phyloP scores from a whole-genome alignment of 768 basidiomycete species.

The Mycena alexandri region DNA sequence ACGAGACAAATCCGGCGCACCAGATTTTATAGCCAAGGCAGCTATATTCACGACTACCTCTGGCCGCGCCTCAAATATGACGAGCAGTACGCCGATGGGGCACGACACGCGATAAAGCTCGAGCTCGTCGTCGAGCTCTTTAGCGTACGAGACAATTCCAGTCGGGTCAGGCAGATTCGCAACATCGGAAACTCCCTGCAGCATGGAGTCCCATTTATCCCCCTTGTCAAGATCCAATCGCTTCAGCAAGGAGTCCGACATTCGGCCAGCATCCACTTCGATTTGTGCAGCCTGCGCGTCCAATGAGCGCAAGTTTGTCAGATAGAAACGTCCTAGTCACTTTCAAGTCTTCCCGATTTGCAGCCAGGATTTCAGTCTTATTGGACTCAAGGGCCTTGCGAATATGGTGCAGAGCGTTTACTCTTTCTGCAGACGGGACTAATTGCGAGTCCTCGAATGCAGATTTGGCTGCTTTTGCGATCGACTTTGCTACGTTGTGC shows the following conservation, averaged over 20 bases:
- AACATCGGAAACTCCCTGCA: constrained; percentile 91
- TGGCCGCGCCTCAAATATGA: constrained; percentile 97
- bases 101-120: constrained; percentile 95
- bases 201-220: constrained; percentile 96
- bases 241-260: constrained; percentile 87
- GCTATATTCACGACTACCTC: constrained; percentile 99
- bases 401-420: constrained; percentile 80
- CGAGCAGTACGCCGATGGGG: constrained; percentile 94
- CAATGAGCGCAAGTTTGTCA: background rate
- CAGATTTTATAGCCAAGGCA: constrained; percentile 95
- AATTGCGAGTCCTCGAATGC: constrained; percentile 93
- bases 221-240: constrained; percentile 83
- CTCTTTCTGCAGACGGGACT: constrained; percentile 73
- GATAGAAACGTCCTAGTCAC: constrained; percentile 52
- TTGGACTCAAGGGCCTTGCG: constrained; percentile 71
- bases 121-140: constrained; percentile 87
- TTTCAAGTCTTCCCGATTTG: constrained; percentile 86
- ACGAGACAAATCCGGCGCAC: constrained; percentile 55
- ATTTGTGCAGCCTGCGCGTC: constrained; percentile 73
- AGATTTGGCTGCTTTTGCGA: constrained; percentile 82
- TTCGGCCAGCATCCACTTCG: constrained; percentile 86
- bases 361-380: constrained; percentile 78
- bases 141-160: constrained; percentile 88
- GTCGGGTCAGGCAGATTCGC: constrained; percentile 89
- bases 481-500: too few relatives aligned